Evolutionary conservation across 768 basidiomycete genomes (phyloP), one percentile per base, ranked within the genome.

Genomic region (Leccinum broughii): DNA sequence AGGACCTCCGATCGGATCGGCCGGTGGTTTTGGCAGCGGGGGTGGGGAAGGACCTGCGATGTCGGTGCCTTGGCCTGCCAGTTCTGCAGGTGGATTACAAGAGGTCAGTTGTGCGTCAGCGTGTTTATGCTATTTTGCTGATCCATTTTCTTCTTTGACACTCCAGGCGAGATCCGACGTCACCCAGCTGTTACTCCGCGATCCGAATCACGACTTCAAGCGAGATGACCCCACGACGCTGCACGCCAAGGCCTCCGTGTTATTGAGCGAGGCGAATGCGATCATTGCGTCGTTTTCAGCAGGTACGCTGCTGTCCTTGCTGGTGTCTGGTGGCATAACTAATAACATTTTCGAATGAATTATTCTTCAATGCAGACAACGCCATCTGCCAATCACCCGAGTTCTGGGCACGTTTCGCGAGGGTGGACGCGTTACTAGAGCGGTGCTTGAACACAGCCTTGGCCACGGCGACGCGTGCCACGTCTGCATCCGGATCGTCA

Each of bases 391-490:
- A 84, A 58, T 73, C 75, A 28, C 70, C 78, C 57, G 71, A 76
- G 4, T 82, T 82, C 57, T 73, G 73, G 26, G 68, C 73, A 14
- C 77, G 78, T 7, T 83, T 85, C 22, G 74, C 74, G 46, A 78
- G 77, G 3, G 69, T 84, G 57, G 80, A 82, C 61, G 67, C 72
- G 34, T 74, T 84, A 51, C 80, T 85, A 39, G 78, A 80, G 5
- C 66, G 67, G 2, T 69, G 59, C 44, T 53, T 61, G 26, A 56
- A 15, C 49, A 59, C 56, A 41, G 68, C 58, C 35, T 55, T 70
- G 37, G 24, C 53, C 6, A 20, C 57, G 26, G 34, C 56, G 6
- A 60, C 48, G 9, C 6, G 49, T 22, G 24, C 44, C 20, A 46
- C 44, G 11, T 46, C 44, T 11, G 44, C 11, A 6, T 20, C 44